Evolutionary conservation across 1,284 basidiomycete species (phyloP).

Genomic region (Singerocomus inundabilis): DNA sequence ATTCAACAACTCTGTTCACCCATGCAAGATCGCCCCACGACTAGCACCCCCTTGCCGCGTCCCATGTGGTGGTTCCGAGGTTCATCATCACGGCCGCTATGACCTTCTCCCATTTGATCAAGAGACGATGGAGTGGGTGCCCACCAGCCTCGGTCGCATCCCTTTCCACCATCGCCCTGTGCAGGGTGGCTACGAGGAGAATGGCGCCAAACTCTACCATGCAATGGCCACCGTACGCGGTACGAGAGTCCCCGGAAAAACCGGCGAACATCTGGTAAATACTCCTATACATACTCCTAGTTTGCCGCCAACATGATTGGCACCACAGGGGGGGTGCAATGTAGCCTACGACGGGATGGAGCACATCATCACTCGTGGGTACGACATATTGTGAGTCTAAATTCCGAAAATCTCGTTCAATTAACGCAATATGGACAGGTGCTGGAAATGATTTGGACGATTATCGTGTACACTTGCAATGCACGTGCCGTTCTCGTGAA

Average conservation of each 20-base stretch:
- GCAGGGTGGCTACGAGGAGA: slow-evolving; percentile 52
- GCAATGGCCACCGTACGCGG: slow-evolving; percentile 48
- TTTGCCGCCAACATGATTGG: slow-evolving; percentile 22
- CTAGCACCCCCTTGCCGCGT: slow-evolving; percentile 55
- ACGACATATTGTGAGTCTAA: slow-evolving; percentile 54
- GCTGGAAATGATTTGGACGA: slow-evolving; percentile 22
- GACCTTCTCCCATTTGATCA: slow-evolving; percentile 69
- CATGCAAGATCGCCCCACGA: slow-evolving; percentile 70
- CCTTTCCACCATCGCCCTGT: slow-evolving; percentile 52
- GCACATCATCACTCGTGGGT: slow-evolving; percentile 44
- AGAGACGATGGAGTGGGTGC: slow-evolving; percentile 69
- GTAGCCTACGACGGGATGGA: slow-evolving; percentile 44
- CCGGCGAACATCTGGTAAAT: slow-evolving; percentile 64
- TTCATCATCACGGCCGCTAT: slow-evolving; percentile 59
- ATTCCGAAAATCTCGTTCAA: background rate
- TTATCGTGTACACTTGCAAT: background rate
- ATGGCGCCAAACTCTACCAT: slow-evolving; percentile 50
- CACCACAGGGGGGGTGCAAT: slow-evolving; percentile 41
- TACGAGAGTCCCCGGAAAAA: slow-evolving; percentile 67
- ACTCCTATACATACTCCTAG: slow-evolving; percentile 6
- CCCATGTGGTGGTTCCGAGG: slow-evolving; percentile 62
- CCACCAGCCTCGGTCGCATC: slow-evolving; percentile 54
- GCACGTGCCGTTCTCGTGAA: background rate
- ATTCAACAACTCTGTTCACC: slow-evolving; percentile 64
- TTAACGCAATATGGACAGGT: slow-evolving; percentile 11